phyloP scores from a whole-genome alignment of 352 stramenopile species.

The Globisporangium takayamanum region DNA sequence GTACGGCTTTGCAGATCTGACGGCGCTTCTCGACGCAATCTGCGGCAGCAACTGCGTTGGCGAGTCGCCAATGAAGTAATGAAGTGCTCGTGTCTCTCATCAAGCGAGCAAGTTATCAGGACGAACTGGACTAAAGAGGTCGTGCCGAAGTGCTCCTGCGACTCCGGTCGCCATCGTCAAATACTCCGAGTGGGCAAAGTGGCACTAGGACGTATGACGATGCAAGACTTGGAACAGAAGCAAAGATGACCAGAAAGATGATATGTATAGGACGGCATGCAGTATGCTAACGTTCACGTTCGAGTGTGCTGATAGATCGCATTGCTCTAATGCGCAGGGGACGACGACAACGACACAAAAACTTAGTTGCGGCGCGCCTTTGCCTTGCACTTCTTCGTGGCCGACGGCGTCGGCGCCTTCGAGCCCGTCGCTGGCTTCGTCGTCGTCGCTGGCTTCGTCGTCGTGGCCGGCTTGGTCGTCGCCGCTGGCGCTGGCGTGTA shows the following conservation, averaged over 20 bases:
- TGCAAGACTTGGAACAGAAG: too few relatives aligned
- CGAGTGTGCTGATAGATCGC: not conserved
- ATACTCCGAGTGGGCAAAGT: too few relatives aligned
- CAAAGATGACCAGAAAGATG: too few relatives aligned
- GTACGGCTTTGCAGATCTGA: too few relatives aligned
- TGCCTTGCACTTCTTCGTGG: slow-evolving; percentile 15
- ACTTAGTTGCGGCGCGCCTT: slow-evolving; percentile 14
- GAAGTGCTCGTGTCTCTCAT: too few relatives aligned
- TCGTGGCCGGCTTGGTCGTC: slow-evolving; percentile 11
- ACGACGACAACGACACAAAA: not conserved
- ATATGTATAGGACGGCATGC: too few relatives aligned
- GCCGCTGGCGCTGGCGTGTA: slow-evolving; percentile 6
- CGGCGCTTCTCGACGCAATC: too few relatives aligned
- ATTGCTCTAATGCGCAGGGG: slow-evolving; percentile 3
- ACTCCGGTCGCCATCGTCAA: too few relatives aligned
- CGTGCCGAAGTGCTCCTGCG: not conserved
- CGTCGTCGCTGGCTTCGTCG: slow-evolving; percentile 3
- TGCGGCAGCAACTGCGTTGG: too few relatives aligned
- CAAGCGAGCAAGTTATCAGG: not conserved
- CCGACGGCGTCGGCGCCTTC: slow-evolving; percentile 5
- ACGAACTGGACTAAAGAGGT: not conserved
- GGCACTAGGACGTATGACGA: too few relatives aligned
- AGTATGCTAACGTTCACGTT: too few relatives aligned
- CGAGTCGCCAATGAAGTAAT: not conserved
- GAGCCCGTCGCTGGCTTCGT: slow-evolving; percentile 10